Conservation (phyloP, 108 stramenopile genomes). For the Nitzschia sp. region DNA sequence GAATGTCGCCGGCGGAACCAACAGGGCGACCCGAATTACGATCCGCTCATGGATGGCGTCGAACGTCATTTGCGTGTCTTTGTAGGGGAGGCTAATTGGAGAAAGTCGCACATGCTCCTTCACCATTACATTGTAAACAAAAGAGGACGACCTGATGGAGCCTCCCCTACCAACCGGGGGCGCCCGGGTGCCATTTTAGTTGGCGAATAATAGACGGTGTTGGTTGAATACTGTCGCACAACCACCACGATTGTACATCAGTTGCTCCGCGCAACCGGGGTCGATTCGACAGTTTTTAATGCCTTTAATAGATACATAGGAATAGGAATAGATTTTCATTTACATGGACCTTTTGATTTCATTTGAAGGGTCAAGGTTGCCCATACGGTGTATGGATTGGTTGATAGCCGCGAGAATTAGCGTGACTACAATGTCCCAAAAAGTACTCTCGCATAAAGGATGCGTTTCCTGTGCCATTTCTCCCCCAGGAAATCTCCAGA, state of each 20-base stretch:
- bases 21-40: slow-evolving; percentile 42
- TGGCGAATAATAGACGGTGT: background rate
- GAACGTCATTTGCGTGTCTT: slow-evolving; percentile 34
- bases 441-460: slow-evolving; percentile 50
- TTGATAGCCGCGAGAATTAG: slow-evolving; percentile 54
- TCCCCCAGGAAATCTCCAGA: slow-evolving; percentile 59
- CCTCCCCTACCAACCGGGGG: background rate
- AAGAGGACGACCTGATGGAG: slow-evolving; percentile 1
- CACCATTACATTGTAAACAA: slow-evolving; percentile 19
- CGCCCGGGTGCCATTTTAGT: background rate
- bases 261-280: no score
- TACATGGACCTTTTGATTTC: no score
- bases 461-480: slow-evolving; percentile 39
- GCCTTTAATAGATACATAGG: no score
- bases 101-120: slow-evolving; percentile 26
- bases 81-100: slow-evolving; percentile 55
- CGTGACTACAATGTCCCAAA: slow-evolving; percentile 59
- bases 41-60: slow-evolving; percentile 48
- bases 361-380: background rate
- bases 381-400: slow-evolving; percentile 45
- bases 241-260: no score
- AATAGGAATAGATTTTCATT: no score
- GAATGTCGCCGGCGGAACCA: slow-evolving; percentile 51
- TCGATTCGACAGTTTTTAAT: no score
- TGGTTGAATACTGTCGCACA: no score